phyloP scores from a whole-genome alignment of 495 filamentous ascomycete genomes.

The Xylaria intraflava region DNA sequence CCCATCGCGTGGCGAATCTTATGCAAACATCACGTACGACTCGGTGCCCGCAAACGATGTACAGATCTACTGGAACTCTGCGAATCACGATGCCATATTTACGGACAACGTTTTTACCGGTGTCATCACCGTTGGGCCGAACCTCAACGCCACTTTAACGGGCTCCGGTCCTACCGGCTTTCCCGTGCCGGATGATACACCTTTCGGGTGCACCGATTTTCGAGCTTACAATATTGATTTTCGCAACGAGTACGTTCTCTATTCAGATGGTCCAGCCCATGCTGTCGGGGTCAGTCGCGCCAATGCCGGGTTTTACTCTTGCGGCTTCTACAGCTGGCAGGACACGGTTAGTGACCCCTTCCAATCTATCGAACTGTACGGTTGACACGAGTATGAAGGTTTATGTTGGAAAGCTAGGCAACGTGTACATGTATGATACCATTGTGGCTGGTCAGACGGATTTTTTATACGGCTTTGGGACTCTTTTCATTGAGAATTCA shows the following conservation, averaged over 20 bases:
- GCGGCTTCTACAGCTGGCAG: constrained; percentile 53
- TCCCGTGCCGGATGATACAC: constrained; percentile 49
- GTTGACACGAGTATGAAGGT: constrained; percentile 28
- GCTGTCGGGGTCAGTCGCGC: constrained; percentile 50
- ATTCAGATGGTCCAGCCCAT: constrained; percentile 47
- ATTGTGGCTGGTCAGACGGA: constrained; percentile 53
- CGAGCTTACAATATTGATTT: constrained; percentile 56
- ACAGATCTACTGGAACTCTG: constrained; percentile 26
- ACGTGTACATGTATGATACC: constrained; percentile 50
- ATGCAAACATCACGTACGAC: constrained; percentile 41
- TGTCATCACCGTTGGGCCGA: constrained; percentile 50
- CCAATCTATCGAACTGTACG: neutral
- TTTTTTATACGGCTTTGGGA: constrained; percentile 51
- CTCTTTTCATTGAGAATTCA: constrained; percentile 41
- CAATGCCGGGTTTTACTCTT: constrained; percentile 55
- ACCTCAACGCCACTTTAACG: constrained; percentile 49
- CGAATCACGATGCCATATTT: constrained; percentile 40
- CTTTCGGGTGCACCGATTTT: constrained; percentile 52
- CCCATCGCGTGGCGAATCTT: constrained; percentile 37
- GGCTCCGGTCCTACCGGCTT: constrained; percentile 51
- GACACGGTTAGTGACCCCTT: constrained; percentile 41
- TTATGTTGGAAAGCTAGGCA: constrained; percentile 56
- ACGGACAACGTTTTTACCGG: constrained; percentile 51
- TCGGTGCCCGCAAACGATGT: constrained; percentile 20
- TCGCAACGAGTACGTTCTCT: constrained; percentile 47